Evolutionary conservation across 83 land plant species (phyloP).

Genomic region (Isoetes engelmannii): DNA sequence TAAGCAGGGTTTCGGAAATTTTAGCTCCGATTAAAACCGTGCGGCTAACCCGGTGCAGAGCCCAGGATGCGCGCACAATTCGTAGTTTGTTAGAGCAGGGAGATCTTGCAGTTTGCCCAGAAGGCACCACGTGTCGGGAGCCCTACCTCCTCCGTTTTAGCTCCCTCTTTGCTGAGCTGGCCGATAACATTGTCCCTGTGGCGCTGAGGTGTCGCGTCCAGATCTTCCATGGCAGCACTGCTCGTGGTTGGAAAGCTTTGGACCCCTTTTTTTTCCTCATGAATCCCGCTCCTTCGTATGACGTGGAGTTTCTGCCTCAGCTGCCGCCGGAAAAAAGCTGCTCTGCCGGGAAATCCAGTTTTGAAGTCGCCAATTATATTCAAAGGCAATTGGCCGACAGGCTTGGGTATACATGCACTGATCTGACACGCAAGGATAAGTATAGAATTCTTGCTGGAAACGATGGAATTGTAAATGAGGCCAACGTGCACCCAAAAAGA

Average conservation of each 20-base stretch:
- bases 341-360: conserved; percentile 24
- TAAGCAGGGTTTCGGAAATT: conserved; percentile 23
- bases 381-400: conserved; percentile 31
- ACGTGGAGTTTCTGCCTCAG: conserved; percentile 28
- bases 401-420: conserved; percentile 45
- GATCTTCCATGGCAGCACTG: conserved; percentile 67
- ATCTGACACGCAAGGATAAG: conserved; percentile 48
- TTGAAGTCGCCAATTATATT: conserved; percentile 44
- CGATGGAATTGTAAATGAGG: conserved; percentile 6
- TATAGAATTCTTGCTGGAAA: conserved; percentile 50
- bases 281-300: conserved; percentile 33
- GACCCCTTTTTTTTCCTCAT: conserved; percentile 56
- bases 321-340: conserved; percentile 14
- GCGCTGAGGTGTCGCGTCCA: conserved; percentile 32
- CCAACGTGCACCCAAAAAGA: not conserved
- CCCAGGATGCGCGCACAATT: conserved; percentile 14
- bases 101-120: conserved; percentile 52
- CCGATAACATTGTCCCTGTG: conserved; percentile 49
- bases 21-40: conserved; percentile 26
- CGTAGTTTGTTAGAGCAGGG: conserved; percentile 16
- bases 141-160: conserved; percentile 49
- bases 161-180: conserved; percentile 50
- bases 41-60: conserved; percentile 5
- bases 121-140: conserved; percentile 38
- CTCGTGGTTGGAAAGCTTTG: conserved; percentile 55